Conservation (phyloP, 139 green algal species). For the Axilococcus clingmanii region DNA sequence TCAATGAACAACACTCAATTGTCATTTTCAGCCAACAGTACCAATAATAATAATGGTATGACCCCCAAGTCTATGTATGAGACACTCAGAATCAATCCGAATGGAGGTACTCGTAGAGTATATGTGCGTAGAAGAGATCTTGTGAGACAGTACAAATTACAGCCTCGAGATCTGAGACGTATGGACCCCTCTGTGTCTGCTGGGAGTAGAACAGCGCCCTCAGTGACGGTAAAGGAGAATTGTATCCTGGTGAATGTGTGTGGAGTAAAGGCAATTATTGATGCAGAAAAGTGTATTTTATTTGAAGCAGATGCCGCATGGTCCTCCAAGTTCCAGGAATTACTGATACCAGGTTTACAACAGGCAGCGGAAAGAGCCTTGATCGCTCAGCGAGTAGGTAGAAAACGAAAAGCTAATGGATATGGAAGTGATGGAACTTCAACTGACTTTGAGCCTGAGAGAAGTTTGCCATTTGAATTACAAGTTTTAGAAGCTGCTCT, state of each 20-base stretch:
- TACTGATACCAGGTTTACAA: constrained; percentile 55
- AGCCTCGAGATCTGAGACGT: constrained; percentile 82
- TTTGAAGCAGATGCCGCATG: constrained; percentile 65
- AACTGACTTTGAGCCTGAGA: constrained; percentile 5
- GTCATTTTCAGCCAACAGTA: not conserved
- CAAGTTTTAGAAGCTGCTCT: constrained; percentile 84
- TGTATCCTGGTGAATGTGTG: constrained; percentile 82
- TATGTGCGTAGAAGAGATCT: constrained; percentile 75
- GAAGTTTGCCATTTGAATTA: constrained; percentile 78
- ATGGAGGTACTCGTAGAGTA: constrained; percentile 46
- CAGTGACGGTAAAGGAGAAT: constrained; percentile 78
- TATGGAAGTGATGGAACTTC: constrained; percentile 5
- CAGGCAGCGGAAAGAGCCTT: not conserved
- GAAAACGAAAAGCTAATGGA: not conserved
- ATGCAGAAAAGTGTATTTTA: constrained; percentile 68
- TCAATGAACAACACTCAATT: not conserved
- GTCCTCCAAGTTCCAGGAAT: constrained; percentile 66
- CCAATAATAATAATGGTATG: too few species aligned
- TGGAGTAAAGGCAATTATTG: constrained; percentile 52
- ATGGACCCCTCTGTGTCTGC: constrained; percentile 72
- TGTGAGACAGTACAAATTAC: constrained; percentile 64
- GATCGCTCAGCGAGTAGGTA: not conserved
- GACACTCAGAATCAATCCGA: constrained; percentile 49
- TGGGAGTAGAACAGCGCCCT: constrained; percentile 62
- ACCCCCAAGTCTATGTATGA: not conserved